Conservation (phyloP, 805 yeast genomes). For the Hanseniaspora taiwanica region DNA sequence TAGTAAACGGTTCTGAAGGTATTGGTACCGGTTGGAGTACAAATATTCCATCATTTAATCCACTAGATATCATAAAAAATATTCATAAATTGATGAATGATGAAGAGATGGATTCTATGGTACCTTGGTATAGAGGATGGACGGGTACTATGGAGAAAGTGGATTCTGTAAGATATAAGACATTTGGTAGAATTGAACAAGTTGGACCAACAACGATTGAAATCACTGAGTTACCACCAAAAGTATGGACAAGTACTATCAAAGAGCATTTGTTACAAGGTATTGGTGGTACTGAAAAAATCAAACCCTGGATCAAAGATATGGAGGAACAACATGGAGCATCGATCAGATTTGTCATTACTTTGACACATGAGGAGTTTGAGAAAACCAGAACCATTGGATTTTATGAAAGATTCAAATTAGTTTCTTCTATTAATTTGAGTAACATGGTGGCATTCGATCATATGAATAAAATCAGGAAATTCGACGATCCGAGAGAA, state of each 20-base stretch:
- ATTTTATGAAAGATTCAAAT: conserved; percentile 69
- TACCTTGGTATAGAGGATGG: conserved; percentile 97
- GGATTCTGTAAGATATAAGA: conserved; percentile 55
- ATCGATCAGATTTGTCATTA: conserved; percentile 67
- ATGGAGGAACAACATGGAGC: conserved; percentile 88
- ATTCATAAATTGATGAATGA: conserved; percentile 60
- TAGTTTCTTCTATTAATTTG: conserved; percentile 52
- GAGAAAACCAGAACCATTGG: conserved; percentile 61
- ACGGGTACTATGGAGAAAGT: conserved; percentile 61
- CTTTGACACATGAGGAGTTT: conserved; percentile 72
- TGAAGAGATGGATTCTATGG: conserved; percentile 57
- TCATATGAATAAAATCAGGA: conserved; percentile 73
- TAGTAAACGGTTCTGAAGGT: conserved; percentile 95
- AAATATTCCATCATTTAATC: conserved; percentile 80
- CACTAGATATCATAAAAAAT: conserved; percentile 66
- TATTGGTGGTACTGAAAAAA: conserved; percentile 61
- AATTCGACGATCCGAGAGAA: conserved; percentile 61
- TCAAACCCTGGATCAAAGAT: conserved; percentile 79
- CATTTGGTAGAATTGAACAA: conserved; percentile 72
- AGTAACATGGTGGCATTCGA: conserved; percentile 95
- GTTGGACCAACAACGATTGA: conserved; percentile 68
- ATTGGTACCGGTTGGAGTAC: conserved; percentile 99
- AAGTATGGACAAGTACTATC: conserved; percentile 83
- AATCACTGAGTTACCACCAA: conserved; percentile 85
- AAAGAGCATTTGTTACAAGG: conserved; percentile 74